These are phyloP conservation scores for Penicillium cataractarum DNA, from an alignment of 495 filamentous ascomycete genomes.

Conservation along the genomic window DNA sequence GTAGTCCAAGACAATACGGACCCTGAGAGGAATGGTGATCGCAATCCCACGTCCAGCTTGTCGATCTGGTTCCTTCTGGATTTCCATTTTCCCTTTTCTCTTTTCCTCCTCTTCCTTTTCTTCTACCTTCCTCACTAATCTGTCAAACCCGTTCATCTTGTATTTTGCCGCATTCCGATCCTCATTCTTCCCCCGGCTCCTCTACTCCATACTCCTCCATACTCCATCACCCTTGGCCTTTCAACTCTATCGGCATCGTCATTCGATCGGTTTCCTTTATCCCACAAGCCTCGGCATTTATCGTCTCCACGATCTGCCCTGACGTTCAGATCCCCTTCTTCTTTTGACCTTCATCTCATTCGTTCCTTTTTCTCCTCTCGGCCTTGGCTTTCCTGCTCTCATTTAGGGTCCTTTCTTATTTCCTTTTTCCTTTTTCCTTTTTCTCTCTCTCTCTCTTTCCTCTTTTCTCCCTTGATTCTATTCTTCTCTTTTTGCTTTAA, in stretches of 20 bases:
- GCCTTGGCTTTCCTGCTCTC: constrained; percentile 1
- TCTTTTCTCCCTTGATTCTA: background rate
- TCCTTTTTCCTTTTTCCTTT: background rate
- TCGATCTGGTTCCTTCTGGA: constrained; percentile 33
- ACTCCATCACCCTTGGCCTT: too few relatives aligned
- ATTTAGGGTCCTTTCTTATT: background rate
- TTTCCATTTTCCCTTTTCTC: background rate
- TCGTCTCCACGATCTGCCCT: constrained; percentile 21
- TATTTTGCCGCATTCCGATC: constrained; percentile 7
- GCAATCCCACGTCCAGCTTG: constrained; percentile 19
- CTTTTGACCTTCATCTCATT: constrained; percentile 2
- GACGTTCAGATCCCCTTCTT: constrained; percentile 16
- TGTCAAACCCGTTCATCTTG: background rate
- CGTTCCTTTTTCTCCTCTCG: background rate
- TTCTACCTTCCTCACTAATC: constrained; percentile 1
- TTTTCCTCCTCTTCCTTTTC: background rate
- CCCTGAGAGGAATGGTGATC: constrained; percentile 35
- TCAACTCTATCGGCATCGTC: constrained; percentile 26
- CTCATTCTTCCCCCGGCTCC: background rate
- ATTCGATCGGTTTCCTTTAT: constrained; percentile 3
- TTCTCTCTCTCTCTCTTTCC: background rate
- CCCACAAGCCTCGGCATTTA: background rate
- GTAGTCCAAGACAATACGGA: constrained; percentile 22
- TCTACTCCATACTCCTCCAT: too few relatives aligned
- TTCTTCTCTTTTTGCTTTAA: background rate